These are phyloP conservation scores for Solanum hybrid DNA, from an alignment of 305 asterid species.

Conservation along the genomic window DNA sequence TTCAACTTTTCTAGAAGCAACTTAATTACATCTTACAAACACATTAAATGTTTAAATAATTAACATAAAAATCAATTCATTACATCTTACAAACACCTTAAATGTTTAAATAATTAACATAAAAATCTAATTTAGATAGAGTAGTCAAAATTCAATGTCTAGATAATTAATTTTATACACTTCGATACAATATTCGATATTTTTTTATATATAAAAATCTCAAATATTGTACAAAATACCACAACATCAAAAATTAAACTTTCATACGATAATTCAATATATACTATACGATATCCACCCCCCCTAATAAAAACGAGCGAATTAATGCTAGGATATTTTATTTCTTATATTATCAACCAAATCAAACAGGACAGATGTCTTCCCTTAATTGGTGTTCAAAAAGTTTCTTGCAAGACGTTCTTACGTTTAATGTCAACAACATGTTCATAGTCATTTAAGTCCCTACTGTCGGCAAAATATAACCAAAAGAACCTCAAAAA, in stretches of 20 bases:
- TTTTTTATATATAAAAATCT: not conserved
- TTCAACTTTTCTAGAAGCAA: not conserved
- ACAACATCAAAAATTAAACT: not conserved
- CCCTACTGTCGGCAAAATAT: constrained; percentile 3
- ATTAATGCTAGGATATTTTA: not conserved
- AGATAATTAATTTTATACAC: not conserved
- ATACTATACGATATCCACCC: not conserved
- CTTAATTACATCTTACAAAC: not conserved
- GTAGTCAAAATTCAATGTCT: not conserved
- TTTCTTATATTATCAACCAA: not conserved
- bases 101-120: no score
- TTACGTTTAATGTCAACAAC: not conserved
- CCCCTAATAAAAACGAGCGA: not conserved
- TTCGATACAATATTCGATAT: not conserved
- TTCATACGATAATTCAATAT: not conserved
- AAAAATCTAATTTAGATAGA: not conserved
- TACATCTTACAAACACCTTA: no score
- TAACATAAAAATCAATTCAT: no score
- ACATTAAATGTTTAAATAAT: no score
- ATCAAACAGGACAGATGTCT: not conserved
- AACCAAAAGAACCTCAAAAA: not conserved
- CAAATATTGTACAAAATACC: not conserved
- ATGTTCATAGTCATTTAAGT: not conserved
- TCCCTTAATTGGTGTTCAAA: not conserved
- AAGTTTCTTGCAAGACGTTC: not conserved